A percentile compares a stretch with the other conserved stretches of the same genome.
These are phyloP conservation scores for Iberis pinnata DNA, from an alignment of 345 rosid species.

Conservation along the genomic window DNA sequence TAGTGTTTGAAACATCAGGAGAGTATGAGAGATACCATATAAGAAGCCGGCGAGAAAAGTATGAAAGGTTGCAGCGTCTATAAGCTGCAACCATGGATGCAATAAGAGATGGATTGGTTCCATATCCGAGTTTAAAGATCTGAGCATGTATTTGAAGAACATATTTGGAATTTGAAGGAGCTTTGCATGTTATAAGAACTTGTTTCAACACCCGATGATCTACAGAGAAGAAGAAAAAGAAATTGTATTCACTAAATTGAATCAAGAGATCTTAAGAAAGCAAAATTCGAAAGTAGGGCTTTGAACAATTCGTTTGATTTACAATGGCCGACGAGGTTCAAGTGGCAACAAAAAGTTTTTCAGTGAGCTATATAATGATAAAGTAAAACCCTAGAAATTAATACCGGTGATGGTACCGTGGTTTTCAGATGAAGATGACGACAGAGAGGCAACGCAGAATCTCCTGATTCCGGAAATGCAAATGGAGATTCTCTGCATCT, in stretches of 20 bases:
- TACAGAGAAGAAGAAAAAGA: conserved; percentile 5
- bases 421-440: conserved; percentile 12
- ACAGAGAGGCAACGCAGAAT: conserved; percentile 17
- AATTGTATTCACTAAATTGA: neutral
- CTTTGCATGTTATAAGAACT: conserved; percentile 45
- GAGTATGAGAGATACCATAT: conserved; percentile 32
- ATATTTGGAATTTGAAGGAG: conserved; percentile 32
- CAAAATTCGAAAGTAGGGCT: conserved; percentile 6
- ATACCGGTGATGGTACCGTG: conserved; percentile 29
- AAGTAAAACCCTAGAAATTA: neutral
- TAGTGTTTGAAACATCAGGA: conserved; percentile 33
- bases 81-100: conserved; percentile 49
- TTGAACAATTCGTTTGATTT: too few species aligned
- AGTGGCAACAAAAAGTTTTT: neutral
- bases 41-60: conserved; percentile 38
- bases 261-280: neutral
- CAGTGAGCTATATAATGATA: too few species aligned
- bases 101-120: conserved; percentile 45
- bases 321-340: neutral
- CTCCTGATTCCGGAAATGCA: too few species aligned
- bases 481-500: conserved; percentile 24
- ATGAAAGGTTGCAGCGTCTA: conserved; percentile 33
- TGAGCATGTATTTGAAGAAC: conserved; percentile 45
- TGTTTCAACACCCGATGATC: conserved; percentile 38
- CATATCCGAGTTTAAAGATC: conserved; percentile 52